A percentile compares a stretch with the other conserved stretches of the same genome.
These are phyloP conservation scores for Oxyria digyna DNA, from an alignment of 148 eudicot species.

Conservation along the genomic window DNA sequence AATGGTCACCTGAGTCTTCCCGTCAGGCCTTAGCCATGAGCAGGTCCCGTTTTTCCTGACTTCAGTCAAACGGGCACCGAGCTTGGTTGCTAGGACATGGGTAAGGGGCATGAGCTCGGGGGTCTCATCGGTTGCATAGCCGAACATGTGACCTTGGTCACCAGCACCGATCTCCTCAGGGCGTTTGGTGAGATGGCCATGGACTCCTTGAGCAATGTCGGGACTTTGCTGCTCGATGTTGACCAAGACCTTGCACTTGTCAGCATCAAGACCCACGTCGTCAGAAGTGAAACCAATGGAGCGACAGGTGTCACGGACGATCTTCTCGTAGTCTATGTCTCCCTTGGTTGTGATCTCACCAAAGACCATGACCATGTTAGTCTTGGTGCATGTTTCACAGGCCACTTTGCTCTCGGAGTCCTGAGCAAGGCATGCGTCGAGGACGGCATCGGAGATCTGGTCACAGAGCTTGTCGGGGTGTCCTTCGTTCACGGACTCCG, in stretches of 20 bases:
- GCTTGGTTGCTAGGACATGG: conserved; percentile 33
- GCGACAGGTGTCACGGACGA: conserved; percentile 20
- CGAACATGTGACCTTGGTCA: conserved; percentile 46
- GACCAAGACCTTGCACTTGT: conserved; percentile 30
- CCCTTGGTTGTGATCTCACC: conserved; percentile 34
- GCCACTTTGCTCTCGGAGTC: conserved; percentile 46
- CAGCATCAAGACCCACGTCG: conserved; percentile 34
- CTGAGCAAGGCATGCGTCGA: conserved; percentile 37
- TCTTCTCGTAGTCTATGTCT: conserved; percentile 24
- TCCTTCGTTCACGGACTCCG: conserved; percentile 44
- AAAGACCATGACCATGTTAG: conserved; percentile 32
- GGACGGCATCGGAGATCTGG: conserved; percentile 43
- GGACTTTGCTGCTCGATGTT: conserved; percentile 41
- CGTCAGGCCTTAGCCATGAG: conserved; percentile 38
- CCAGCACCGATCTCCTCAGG: conserved; percentile 34
- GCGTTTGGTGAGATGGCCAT: conserved; percentile 28
- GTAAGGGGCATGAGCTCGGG: conserved; percentile 39
- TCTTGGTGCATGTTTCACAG: conserved; percentile 42
- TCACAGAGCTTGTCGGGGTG: conserved; percentile 48
- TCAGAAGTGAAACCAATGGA: conserved; percentile 17
- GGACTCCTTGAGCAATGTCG: conserved; percentile 42
- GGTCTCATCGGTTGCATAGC: conserved; percentile 42
- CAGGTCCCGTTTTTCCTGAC: conserved; percentile 32
- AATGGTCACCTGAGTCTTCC: conserved; percentile 34
- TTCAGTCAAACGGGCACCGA: conserved; percentile 28